These are phyloP conservation scores for Rehmannia glutinosa DNA, from an alignment of 257 asterid genomes.

Conservation along the genomic window DNA sequence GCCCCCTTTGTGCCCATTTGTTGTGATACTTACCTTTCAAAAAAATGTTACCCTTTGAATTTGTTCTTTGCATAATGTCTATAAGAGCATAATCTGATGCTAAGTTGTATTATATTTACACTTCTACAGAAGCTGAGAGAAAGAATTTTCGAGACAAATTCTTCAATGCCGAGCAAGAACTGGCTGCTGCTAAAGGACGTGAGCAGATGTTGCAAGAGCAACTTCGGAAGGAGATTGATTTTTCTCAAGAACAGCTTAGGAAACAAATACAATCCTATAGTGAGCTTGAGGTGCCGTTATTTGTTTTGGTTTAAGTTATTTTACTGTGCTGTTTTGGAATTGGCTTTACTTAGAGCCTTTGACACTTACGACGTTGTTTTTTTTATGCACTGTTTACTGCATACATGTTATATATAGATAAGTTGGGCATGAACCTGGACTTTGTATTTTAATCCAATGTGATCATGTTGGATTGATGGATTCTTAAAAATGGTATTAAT, in stretches of 20 bases:
- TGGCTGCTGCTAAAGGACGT: slow-evolving; percentile 90
- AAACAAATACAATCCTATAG: slow-evolving; percentile 69
- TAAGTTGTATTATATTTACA: slow-evolving; percentile 17
- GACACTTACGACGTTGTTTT: background rate
- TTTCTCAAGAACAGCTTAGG: slow-evolving; percentile 71
- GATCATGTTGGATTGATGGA: slow-evolving; percentile 1
- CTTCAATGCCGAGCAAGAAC: slow-evolving; percentile 79
- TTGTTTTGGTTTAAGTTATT: slow-evolving; percentile 1
- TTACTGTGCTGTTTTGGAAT: background rate
- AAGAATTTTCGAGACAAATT: slow-evolving; percentile 62
- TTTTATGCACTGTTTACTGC: background rate
- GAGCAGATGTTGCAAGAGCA: slow-evolving; percentile 76
- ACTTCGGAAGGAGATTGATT: slow-evolving; percentile 66
- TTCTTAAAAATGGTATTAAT: background rate
- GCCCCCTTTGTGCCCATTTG: background rate
- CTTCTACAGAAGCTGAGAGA: slow-evolving; percentile 70
- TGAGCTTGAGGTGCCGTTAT: slow-evolving; percentile 76
- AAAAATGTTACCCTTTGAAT: background rate
- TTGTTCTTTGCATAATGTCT: slow-evolving; percentile 7
- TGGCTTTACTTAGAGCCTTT: background rate
- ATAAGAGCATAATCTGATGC: slow-evolving; percentile 20
- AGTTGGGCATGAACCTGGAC: background rate
- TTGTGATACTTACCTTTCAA: background rate
- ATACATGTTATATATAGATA: background rate
- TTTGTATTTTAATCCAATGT: background rate